phyloP scores from a whole-genome alignment of 371 early-diverging fungal genomes.

The Zopfochytrium polystomum region DNA sequence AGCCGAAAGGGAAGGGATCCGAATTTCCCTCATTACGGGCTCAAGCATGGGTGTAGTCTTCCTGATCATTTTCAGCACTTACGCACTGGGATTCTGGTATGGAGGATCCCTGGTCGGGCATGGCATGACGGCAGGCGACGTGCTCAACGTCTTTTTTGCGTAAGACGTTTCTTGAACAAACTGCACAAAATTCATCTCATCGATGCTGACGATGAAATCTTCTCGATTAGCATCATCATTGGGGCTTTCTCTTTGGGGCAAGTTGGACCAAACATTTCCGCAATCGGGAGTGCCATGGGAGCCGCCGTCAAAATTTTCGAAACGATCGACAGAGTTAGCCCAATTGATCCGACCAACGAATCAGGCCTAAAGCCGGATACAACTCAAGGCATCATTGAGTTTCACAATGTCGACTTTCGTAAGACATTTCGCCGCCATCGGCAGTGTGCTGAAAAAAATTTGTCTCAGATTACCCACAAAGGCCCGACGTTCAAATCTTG shows the following conservation, averaged over 20 bases:
- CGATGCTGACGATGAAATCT: too few species aligned
- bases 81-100: constrained; percentile 44
- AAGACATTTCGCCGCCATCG: constrained; percentile 19
- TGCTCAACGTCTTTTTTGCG: constrained; percentile 40
- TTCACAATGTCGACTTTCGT: constrained; percentile 57
- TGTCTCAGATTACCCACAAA: constrained; percentile 24
- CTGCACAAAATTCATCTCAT: too few species aligned
- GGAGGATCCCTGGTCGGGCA: constrained; percentile 34
- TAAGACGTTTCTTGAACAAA: background rate
- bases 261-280: constrained; percentile 42
- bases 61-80: constrained; percentile 33
- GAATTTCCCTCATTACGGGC: constrained; percentile 40
- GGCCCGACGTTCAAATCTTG: constrained; percentile 55
- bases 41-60: constrained; percentile 17
- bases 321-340: constrained; percentile 72
- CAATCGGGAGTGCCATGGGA: constrained; percentile 71
- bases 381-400: constrained; percentile 66
- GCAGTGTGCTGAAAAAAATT: background rate
- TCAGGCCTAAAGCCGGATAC: constrained; percentile 36
- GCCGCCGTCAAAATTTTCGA: constrained; percentile 77
- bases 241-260: constrained; percentile 44
- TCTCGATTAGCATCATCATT: constrained; percentile 32
- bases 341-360: constrained; percentile 39
- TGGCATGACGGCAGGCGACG: constrained; percentile 31
- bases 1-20: constrained; percentile 40